These are phyloP conservation scores for Aspergillus ochraceus DNA, from an alignment of 2,329 filamentous ascomycete species.

Conservation along the genomic window DNA sequence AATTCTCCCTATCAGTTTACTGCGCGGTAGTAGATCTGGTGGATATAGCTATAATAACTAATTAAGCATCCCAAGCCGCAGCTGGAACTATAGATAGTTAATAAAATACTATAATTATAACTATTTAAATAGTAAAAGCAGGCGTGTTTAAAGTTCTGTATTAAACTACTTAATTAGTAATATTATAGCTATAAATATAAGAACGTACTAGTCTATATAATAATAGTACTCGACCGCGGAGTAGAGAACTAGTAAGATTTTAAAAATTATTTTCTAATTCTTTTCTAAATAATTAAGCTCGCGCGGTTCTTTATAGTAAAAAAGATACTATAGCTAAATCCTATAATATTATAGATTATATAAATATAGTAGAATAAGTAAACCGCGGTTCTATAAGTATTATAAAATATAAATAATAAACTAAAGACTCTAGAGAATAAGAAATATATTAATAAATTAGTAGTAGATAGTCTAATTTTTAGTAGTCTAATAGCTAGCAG, in stretches of 20 bases:
- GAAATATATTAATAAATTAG: neutral
- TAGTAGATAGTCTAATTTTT: too few relatives aligned
- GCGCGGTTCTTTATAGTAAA: too few relatives aligned
- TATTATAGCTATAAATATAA: constrained; percentile 1
- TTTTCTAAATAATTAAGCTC: too few relatives aligned
- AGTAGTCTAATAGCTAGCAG: neutral
- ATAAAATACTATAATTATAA: too few relatives aligned
- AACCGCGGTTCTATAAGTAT: too few relatives aligned
- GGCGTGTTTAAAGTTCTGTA: neutral
- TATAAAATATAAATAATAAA: too few relatives aligned
- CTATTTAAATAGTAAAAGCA: neutral
- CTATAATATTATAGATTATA: too few relatives aligned
- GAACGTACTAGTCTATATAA: constrained; percentile 1
- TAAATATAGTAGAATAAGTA: too few relatives aligned
- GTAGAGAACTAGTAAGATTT: neutral
- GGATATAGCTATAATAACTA: neutral
- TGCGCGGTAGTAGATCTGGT: too few relatives aligned
- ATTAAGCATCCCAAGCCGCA: neutral
- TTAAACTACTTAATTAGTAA: constrained; percentile 2
- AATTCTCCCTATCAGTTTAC: neutral
- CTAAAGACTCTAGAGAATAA: neutral
- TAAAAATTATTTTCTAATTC: constrained; percentile 1
- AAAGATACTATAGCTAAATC: too few relatives aligned
- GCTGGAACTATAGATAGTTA: neutral
- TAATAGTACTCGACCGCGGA: neutral